Evolutionary conservation across 805 yeast species (phyloP), one percentile per base, ranked within the genome.

Genomic region (Myxozyma lipomycoides): DNA sequence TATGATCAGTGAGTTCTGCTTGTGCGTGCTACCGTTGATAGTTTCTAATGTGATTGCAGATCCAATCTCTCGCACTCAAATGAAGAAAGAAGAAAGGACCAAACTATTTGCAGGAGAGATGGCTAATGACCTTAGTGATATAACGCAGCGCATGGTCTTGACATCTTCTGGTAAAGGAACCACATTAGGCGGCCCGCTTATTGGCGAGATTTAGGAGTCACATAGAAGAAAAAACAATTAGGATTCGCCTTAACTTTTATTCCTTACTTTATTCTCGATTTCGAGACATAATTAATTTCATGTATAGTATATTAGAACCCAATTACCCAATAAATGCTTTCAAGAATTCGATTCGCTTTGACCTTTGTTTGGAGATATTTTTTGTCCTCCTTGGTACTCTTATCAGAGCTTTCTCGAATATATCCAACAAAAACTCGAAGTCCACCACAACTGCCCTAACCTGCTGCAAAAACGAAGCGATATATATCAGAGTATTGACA

Each of bases 181-280:
- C 30, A 84, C 95, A 10, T 69, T 89, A 58, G 96, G 96, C 38
- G 81, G 83, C 26, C 89, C 88, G 46, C 60, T 57, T 6, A 35
- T n/a, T n/a, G n/a, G n/a, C n/a, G n/a, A n/a, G n/a, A 26, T n/a
- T 40, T 32, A 23, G 15, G 22, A 10, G 25, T 24, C 6, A 24
- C 10, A 22, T 18, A 42, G 38, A 30, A 7, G 17, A 30, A 24
- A 18, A 22, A 32, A 22, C 17, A n/a, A 15, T 22, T 18, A 40
- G 41, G 15, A 40, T 43, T 43, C 18, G 48, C 25, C 19, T 44
- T 40, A 34, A 3, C 4, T 42, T 19, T 22, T 17, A n/a, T n/a
- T n/a, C n/a, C n/a, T n/a, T 40, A 17, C 43, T 40, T 40, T 40
- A n/a, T 15, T 40, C 21, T 40, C 26, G 30, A 12, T 40, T 40